Evolutionary conservation across 1,139 yeast genomes (phyloP).

Genomic region (Yamadazyma diospyri): DNA sequence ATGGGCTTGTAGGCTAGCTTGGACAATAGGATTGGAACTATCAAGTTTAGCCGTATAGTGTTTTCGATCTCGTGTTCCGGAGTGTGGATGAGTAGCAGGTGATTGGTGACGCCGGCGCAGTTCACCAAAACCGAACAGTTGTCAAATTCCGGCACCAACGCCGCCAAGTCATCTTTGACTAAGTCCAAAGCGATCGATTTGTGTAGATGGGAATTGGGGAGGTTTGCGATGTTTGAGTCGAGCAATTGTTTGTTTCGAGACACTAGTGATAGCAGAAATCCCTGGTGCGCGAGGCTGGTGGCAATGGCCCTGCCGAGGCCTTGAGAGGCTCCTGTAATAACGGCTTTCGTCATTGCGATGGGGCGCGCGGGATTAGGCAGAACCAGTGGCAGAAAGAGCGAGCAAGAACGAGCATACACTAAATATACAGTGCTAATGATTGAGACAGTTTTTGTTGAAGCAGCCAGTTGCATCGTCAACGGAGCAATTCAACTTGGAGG

Average conservation of each 20-base stretch:
- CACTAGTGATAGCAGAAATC: constrained; percentile 59
- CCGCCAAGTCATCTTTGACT: constrained; percentile 4
- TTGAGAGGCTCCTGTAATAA: constrained; percentile 82
- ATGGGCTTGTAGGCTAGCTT: constrained; percentile 45
- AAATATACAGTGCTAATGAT: constrained; percentile 1
- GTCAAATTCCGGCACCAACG: constrained; percentile 12
- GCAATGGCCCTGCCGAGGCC: constrained; percentile 81
- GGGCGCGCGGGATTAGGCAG: too few relatives aligned
- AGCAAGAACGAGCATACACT: not conserved
- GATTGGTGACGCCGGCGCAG: constrained; percentile 80
- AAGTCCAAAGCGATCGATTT: constrained; percentile 52
- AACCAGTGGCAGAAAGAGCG: not conserved
- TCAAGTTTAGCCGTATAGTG: constrained; percentile 59
- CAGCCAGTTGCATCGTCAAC: constrained; percentile 37
- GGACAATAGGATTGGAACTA: constrained; percentile 61
- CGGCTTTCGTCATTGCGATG: constrained; percentile 35
- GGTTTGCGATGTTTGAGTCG: constrained; percentile 23
- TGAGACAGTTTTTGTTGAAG: constrained; percentile 24
- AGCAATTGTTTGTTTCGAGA: constrained; percentile 50
- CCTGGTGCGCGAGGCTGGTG: constrained; percentile 50
- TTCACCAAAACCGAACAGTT: constrained; percentile 52
- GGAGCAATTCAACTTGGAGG: constrained; percentile 28
- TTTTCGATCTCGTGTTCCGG: constrained; percentile 37
- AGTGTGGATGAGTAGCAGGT: constrained; percentile 49
- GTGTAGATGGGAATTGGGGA: constrained; percentile 42